phyloP scores from a whole-genome alignment of 2,329 filamentous ascomycete genomes.

The Monosporascus sp. region DNA sequence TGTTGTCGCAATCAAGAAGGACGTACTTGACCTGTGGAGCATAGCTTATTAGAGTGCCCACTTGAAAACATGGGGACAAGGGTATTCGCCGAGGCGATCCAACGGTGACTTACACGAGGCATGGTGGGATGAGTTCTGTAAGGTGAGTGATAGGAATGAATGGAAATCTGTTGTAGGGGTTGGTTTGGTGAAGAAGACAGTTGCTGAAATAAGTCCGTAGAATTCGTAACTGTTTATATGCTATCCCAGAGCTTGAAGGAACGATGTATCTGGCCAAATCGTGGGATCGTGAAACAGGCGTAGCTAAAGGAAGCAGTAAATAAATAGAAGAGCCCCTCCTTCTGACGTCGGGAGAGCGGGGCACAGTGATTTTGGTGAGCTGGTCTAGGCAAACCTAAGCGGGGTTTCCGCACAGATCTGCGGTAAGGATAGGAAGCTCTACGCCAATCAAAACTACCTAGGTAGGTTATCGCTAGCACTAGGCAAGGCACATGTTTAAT shows the following conservation, averaged over 20 bases:
- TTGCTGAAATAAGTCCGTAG: not conserved
- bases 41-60: constrained; percentile 7
- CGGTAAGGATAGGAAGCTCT: not conserved
- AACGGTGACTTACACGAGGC: constrained; percentile 23
- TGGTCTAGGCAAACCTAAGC: not conserved
- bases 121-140: constrained; percentile 15
- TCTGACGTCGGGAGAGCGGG: not conserved
- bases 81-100: not conserved
- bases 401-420: not conserved
- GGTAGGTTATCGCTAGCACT: not conserved
- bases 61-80: not conserved
- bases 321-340: not conserved
- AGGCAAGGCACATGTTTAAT: not conserved
- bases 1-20: constrained; percentile 65
- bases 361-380: not conserved
- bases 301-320: not conserved
- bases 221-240: not conserved
- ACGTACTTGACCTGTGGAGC: constrained; percentile 49
- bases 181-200: not conserved
- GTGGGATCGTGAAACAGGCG: not conserved
- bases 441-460: not conserved
- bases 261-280: not conserved
- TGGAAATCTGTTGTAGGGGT: not conserved
- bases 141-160: not conserved
- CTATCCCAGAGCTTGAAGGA: not conserved